Conservation (phyloP, 2,329 filamentous ascomycete species). For the Fusarium sp. region DNA sequence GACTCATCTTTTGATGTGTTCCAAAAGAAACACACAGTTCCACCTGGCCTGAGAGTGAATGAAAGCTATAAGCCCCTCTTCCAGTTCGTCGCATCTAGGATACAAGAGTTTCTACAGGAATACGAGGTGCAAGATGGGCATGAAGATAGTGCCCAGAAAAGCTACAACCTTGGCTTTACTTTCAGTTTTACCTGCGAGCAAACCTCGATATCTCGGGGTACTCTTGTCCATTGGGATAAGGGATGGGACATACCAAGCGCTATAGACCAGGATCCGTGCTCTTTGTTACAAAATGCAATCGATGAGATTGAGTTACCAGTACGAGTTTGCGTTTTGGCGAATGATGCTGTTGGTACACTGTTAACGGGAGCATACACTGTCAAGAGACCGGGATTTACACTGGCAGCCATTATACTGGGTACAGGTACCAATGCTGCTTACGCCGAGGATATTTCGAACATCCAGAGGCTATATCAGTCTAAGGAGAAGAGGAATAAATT, state of each 20-base stretch:
- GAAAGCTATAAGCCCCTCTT: constrained; percentile 8
- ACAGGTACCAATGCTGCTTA: constrained; percentile 18
- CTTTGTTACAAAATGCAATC: background rate
- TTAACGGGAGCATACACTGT: constrained; percentile 4
- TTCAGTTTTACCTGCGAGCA: constrained; percentile 21
- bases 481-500: fast-evolving
- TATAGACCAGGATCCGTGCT: constrained; percentile 1
- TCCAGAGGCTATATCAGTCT: background rate
- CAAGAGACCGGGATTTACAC: background rate
- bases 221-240: constrained; percentile 19
- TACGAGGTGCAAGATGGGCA: background rate
- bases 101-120: background rate
- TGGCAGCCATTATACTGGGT: constrained; percentile 7
- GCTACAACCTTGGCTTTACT: background rate
- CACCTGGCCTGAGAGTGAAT: constrained; percentile 2
- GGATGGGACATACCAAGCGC: constrained; percentile 22
- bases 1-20: constrained; percentile 15
- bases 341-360: constrained; percentile 9
- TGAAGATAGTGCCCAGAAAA: fast-evolving
- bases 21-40: background rate
- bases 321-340: background rate
- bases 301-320: background rate
- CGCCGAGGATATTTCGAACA: background rate
- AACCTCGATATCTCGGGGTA: background rate
- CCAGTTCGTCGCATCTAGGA: constrained; percentile 1